Evolutionary conservation across 228 moss, liverwort and hornwort species (phyloP).

Genomic region (Sphagnum fallax): DNA sequence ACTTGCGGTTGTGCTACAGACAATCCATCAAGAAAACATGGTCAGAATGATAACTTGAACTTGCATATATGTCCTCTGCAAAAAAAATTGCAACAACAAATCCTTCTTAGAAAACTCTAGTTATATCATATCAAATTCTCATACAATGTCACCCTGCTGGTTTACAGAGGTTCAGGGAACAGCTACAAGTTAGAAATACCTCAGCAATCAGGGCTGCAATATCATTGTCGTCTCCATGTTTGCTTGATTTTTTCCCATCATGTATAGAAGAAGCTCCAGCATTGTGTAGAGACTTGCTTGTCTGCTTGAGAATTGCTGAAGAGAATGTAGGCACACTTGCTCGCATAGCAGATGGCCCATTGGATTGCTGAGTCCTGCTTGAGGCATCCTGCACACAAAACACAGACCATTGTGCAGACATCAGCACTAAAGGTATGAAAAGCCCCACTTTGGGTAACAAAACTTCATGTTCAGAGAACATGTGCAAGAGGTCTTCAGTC

Average conservation of each 20-base stretch:
- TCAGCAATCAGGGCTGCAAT: conserved; percentile 46
- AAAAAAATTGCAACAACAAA: too few species aligned
- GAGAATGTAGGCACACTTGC: conserved; percentile 44
- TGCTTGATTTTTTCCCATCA: conserved; percentile 18
- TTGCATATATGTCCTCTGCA: too few species aligned
- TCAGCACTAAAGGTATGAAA: too few species aligned
- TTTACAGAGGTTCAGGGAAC: not conserved
- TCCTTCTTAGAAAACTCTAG: too few species aligned
- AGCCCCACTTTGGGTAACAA: too few species aligned
- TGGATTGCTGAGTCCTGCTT: conserved; percentile 12
- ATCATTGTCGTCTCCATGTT: conserved; percentile 22
- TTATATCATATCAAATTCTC: too few species aligned
- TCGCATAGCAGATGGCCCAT: conserved; percentile 42
- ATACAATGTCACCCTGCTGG: not conserved
- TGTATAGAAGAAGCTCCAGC: conserved; percentile 8
- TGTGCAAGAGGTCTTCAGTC: too few species aligned
- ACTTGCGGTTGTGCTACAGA: conserved; percentile 59
- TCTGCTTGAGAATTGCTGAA: conserved; percentile 21
- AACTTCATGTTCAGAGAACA: too few species aligned
- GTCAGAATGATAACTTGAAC: too few species aligned
- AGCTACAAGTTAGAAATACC: conserved; percentile 7
- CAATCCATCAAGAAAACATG: not conserved
- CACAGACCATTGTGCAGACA: not conserved
- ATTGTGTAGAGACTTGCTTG: conserved; percentile 18
- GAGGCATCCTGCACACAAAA: conserved; percentile 20